Evolutionary conservation across 1,284 basidiomycete species (phyloP), one percentile per base, ranked within the genome.

Genomic region (Gastroboletus turbinatus): DNA sequence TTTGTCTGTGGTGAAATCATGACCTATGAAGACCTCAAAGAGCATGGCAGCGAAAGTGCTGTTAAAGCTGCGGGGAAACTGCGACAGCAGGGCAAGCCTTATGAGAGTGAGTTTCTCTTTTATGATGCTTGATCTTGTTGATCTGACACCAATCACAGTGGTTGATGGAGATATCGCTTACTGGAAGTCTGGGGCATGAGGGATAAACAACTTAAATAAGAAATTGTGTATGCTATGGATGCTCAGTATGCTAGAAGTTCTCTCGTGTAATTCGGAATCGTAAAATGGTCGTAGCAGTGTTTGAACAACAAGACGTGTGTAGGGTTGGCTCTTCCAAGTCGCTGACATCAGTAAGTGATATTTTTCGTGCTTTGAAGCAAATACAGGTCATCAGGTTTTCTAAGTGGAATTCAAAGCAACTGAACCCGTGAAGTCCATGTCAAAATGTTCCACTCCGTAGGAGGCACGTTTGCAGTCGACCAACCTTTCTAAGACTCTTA

Each of bases 1-100:
- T 98, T 99, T 67, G 92, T 99, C n/a, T 99, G 96, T 67, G 97
- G 96, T 75, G 96, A 99, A 76, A 98, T 99, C 71, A 98, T 98
- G 93, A 70, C 87, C 5, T 98, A 88, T 68, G 86, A 87, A 0
- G 97, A 98, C 71, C 79, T 99, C 61, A 91, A 91, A 71, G 94
- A 98, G 75, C 79, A 95, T 67, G 96, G 95, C 16, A 90, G 87
- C 60, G 97, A 99, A 79, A 63, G 83, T 4, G 87, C 89, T 13
- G 95, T 97, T 71, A 98, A 98, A 77, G 93, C 96, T 40, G 94
- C 91, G 21, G 97, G 97, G 43, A 98, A 97, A 76, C 83, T 96
- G 58, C 82, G 92, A 70, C 96, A 99, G 72, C 94, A 98, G 73
- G 96, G 96, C 59, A 97, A 98, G 75, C 92, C 94, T 2, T 99